Conservation (phyloP, 1,284 basidiomycete genomes). For the Pascua sp. region DNA sequence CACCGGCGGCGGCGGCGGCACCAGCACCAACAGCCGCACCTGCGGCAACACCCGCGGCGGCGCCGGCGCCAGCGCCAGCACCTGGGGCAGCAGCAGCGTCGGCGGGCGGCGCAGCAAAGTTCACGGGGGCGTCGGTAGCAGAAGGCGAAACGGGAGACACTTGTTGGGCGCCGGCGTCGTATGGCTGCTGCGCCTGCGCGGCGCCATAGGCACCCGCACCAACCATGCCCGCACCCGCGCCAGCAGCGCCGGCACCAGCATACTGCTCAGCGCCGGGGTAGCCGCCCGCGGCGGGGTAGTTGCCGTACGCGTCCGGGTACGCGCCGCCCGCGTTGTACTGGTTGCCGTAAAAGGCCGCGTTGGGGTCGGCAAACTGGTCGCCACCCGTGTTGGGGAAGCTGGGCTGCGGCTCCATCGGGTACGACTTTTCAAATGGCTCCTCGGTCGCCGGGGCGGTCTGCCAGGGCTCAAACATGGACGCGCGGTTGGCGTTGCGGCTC, state of each 20-base stretch:
- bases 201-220: background rate
- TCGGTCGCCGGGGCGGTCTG: constrained; percentile 29
- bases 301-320: constrained; percentile 14
- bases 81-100: too few relatives aligned
- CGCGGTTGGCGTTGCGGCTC: constrained; percentile 32
- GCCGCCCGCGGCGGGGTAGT: constrained; percentile 1
- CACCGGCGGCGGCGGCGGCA: constrained; percentile 10
- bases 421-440: constrained; percentile 19
- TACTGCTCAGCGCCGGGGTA: background rate
- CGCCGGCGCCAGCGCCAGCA: background rate
- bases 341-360: constrained; percentile 14
- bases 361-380: constrained; percentile 18
- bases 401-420: constrained; percentile 17
- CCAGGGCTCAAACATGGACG: constrained; percentile 44
- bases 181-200: background rate
- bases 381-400: constrained; percentile 5
- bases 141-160: background rate
- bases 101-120: too few relatives aligned
- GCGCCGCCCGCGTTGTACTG: constrained; percentile 9
- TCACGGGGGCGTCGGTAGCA: too few relatives aligned
- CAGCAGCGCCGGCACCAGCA: background rate
- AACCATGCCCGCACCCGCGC: constrained; percentile 1
- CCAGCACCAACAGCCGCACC: constrained; percentile 12
- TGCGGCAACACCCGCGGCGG: background rate
- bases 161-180: background rate